phyloP scores from a whole-genome alignment of 306 rosid genomes.

The Boehmeria nivea region DNA sequence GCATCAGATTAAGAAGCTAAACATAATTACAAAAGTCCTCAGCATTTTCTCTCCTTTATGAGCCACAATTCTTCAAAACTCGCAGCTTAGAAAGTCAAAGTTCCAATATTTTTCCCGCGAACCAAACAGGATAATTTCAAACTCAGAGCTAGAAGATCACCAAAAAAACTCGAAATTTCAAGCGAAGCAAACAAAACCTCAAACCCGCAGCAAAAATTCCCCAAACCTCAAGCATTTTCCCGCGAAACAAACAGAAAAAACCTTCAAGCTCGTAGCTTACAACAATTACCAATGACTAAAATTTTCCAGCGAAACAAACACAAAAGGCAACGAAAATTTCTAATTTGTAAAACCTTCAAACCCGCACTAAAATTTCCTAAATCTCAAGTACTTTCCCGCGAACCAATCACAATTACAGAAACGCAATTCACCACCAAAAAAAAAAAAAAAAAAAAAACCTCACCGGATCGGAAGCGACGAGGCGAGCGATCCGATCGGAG shows the following conservation, averaged over 20 bases:
- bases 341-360: background rate
- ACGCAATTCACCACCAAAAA: too few relatives aligned
- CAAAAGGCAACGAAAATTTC: too few relatives aligned
- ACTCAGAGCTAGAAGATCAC: background rate
- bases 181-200: too few relatives aligned
- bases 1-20: background rate
- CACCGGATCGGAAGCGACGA: conserved; percentile 91
- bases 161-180: too few relatives aligned
- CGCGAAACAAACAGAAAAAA: background rate
- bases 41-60: background rate
- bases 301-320: background rate
- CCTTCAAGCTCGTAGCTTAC: too few relatives aligned
- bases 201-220: too few relatives aligned
- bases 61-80: background rate
- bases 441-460: background rate
- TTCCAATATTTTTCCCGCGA: background rate
- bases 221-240: too few relatives aligned
- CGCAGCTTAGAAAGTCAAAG: background rate
- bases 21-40: background rate
- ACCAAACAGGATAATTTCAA: background rate
- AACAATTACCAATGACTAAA: too few relatives aligned
- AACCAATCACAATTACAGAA: conserved; percentile 9
- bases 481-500: conserved; percentile 73
- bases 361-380: background rate
- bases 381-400: background rate